These are phyloP conservation scores for Rachicladosporium sp. DNA, from an alignment of 2,329 filamentous ascomycete species.

Conservation along the genomic window DNA sequence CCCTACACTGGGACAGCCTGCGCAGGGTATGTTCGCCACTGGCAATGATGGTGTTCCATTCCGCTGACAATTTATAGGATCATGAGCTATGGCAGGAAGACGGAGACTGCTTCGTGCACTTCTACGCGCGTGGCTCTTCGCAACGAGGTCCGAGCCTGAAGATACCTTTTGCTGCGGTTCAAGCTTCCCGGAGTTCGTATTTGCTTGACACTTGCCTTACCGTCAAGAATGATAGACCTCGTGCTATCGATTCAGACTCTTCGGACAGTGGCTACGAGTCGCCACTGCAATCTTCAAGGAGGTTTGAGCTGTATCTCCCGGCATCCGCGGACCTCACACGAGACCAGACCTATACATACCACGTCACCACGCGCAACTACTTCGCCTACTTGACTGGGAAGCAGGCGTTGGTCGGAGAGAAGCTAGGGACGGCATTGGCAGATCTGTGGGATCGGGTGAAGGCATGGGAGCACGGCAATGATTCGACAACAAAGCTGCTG, in stretches of 20 bases:
- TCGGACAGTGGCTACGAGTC: conserved; percentile 19
- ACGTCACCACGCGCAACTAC: conserved; percentile 60
- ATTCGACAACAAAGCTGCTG: conserved; percentile 31
- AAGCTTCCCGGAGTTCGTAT: conserved; percentile 46
- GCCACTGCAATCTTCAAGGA: conserved; percentile 3
- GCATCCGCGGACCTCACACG: conserved; percentile 43
- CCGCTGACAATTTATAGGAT: conserved; percentile 39
- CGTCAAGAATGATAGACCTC: conserved; percentile 5
- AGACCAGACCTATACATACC: conserved; percentile 47
- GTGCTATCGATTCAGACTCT: conserved; percentile 12
- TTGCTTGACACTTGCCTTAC: conserved; percentile 41
- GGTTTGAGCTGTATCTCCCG: conserved; percentile 56
- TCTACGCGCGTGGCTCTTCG: conserved; percentile 55
- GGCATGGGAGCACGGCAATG: conserved; percentile 25
- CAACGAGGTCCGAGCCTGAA: conserved; percentile 55
- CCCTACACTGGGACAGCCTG: conserved; percentile 9
- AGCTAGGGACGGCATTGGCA: conserved; percentile 52
- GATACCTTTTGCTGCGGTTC: conserved; percentile 46
- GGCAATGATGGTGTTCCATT: too few relatives aligned
- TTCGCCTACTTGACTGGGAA: conserved; percentile 55
- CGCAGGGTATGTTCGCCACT: conserved; percentile 7
- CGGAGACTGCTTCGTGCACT: conserved; percentile 58
- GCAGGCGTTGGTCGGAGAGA: conserved; percentile 54
- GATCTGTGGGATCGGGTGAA: conserved; percentile 54
- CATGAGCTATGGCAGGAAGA: conserved; percentile 56